Percentiles rank a stretch among this genome's conserved stretches.
phyloP scores from a whole-genome alignment of 768 basidiomycete genomes.

The Leccinum aurantiacum region DNA sequence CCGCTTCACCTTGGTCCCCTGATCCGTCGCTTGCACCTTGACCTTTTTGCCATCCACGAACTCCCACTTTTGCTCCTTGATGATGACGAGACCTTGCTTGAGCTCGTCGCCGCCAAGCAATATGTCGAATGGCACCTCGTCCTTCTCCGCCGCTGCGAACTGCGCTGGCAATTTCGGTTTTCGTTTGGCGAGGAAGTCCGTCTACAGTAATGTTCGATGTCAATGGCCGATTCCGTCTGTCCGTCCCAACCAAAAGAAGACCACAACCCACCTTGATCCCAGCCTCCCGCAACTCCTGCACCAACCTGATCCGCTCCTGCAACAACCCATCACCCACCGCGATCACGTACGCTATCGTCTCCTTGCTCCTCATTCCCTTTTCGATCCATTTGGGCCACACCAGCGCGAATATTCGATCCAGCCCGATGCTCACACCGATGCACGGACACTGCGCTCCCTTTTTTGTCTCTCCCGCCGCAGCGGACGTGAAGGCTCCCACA shows the following conservation, averaged over 20 bases:
- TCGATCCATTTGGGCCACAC: conserved; percentile 86
- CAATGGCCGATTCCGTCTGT: background rate
- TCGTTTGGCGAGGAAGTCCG: conserved; percentile 89
- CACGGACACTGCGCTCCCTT: conserved; percentile 73
- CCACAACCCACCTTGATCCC: conserved; percentile 76
- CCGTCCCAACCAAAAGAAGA: background rate
- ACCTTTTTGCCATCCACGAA: conserved; percentile 68
- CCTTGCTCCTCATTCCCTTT: conserved; percentile 78
- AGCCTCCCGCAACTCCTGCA: conserved; percentile 75
- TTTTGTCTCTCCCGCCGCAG: conserved; percentile 75
- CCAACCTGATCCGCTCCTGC: conserved; percentile 79
- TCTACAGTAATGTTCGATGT: conserved; percentile 41
- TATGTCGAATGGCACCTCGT: conserved; percentile 90
- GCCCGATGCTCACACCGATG: conserved; percentile 88
- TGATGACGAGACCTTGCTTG: conserved; percentile 77
- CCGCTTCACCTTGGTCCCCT: conserved; percentile 65
- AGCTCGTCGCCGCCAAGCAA: conserved; percentile 90
- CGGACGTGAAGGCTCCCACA: conserved; percentile 86
- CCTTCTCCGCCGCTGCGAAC: conserved; percentile 87
- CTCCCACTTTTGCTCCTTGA: conserved; percentile 91
- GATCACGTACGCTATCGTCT: conserved; percentile 93
- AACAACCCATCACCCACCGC: conserved; percentile 87
- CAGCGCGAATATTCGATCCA: conserved; percentile 91
- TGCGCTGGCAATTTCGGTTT: conserved; percentile 89
- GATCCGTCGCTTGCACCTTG: conserved; percentile 57